Percentiles rank a stretch among this genome's conserved stretches.
These are phyloP conservation scores for Cicer bijugum DNA, from an alignment of 306 rosid genomes.

Conservation along the genomic window DNA sequence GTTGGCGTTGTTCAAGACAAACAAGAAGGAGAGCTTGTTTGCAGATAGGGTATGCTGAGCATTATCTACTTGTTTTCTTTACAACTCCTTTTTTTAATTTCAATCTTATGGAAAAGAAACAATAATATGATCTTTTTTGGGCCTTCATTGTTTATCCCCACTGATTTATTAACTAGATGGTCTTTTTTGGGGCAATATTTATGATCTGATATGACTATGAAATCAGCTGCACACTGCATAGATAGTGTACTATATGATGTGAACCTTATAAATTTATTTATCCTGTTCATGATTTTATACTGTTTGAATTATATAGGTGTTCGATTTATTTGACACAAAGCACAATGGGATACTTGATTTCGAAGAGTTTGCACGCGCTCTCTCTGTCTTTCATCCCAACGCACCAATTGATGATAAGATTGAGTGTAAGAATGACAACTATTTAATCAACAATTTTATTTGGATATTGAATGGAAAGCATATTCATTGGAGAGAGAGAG, in stretches of 20 bases:
- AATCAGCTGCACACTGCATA: slow-evolving; percentile 15
- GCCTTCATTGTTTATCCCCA: neutral
- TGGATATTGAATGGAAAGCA: slow-evolving; percentile 32
- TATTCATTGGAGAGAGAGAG: slow-evolving; percentile 37
- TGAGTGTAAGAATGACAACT: slow-evolving; percentile 63
- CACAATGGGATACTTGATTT: slow-evolving; percentile 89
- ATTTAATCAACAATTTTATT: slow-evolving; percentile 32
- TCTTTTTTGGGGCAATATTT: slow-evolving; percentile 1
- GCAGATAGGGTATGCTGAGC: slow-evolving; percentile 74
- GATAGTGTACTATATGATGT: slow-evolving; percentile 8
- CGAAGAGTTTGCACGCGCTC: slow-evolving; percentile 89
- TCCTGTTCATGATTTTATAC: slow-evolving; percentile 23
- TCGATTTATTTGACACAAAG: slow-evolving; percentile 84
- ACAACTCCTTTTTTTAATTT: slow-evolving; percentile 10
- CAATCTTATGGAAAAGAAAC: neutral
- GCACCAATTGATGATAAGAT: slow-evolving; percentile 86
- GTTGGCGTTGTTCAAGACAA: slow-evolving; percentile 87
- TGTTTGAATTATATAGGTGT: slow-evolving; percentile 64
- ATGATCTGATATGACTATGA: slow-evolving; percentile 25
- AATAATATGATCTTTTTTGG: neutral
- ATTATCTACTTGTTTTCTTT: slow-evolving; percentile 10
- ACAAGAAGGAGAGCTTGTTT: slow-evolving; percentile 89
- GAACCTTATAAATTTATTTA: slow-evolving; percentile 24
- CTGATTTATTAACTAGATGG: slow-evolving; percentile 24
- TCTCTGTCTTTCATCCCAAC: slow-evolving; percentile 90